Evolutionary conservation across 2,329 filamentous ascomycete genomes (phyloP), one percentile per base, ranked within the genome.

Genomic region (Aspergillus sp.): DNA sequence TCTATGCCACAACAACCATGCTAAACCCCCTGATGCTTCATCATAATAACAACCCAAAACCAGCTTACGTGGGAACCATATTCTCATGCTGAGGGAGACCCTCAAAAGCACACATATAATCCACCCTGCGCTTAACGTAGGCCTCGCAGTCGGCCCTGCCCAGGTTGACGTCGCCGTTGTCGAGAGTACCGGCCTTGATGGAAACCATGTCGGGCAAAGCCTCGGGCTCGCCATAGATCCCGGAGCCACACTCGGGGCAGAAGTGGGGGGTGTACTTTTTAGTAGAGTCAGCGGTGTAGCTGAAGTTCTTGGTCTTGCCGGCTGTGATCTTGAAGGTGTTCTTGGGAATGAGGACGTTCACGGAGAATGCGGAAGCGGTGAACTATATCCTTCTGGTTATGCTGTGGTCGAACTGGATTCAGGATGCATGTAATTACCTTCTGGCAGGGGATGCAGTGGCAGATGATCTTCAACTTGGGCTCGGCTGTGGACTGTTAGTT

Each of bases 191-290:
- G 2, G 71, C 73, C 64, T 81, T 79, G 53, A 80, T 59, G 47
- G 67, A 67, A 7, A 69, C 67, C 49, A 71, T 60, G 13, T 73
- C 73, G 1, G 73, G 70, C 75, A 79, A 75, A 33, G 78, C 39
- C 27, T 79, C 77, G 26, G 78, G 64, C 55, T 74, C 67, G 8
- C 73, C 77, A 55, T 74, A 79, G 26, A 79, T 50, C 41, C 69
- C 66, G 2, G 69, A 75, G 13, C 77, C 77, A 51, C 77, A 80
- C 46, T 57, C 72, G 11, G 60, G 49, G 55, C 77, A 79, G 66
- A 80, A 80, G 62, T 70, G 78, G 54, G 78, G 76, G 50, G 71
- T 73, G 61, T 79, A 79, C 47, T 71, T 64, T 55, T 79, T 79
- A 27, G 77, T 77, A 0, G 72, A 74, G 31, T 57, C 68, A 4